phyloP scores from a whole-genome alignment of 345 rosid genomes.

The Linum trigynum region DNA sequence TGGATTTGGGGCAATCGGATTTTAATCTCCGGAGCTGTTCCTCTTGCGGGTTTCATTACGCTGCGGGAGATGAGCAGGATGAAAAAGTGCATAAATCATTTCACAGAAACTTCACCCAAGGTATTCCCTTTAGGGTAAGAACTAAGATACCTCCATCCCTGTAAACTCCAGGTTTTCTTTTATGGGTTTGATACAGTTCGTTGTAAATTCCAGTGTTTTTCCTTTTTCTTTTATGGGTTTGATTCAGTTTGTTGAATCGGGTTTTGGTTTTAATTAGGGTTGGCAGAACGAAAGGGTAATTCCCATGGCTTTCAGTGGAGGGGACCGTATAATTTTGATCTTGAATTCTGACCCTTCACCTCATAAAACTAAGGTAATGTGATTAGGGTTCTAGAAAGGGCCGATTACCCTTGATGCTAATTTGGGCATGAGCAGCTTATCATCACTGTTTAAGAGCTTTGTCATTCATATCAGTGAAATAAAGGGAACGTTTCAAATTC shows the following conservation, averaged over 20 bases:
- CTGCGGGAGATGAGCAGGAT: slow-evolving; percentile 67
- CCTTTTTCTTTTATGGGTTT: background rate
- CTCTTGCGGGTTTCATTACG: slow-evolving; percentile 46
- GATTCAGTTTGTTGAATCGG: background rate
- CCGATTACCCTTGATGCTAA: background rate
- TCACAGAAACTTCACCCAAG: slow-evolving; percentile 55
- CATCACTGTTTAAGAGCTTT: background rate
- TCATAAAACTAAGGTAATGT: slow-evolving; percentile 54
- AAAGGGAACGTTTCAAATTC: background rate
- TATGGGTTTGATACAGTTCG: background rate
- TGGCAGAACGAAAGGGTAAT: slow-evolving; percentile 56
- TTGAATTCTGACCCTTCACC: slow-evolving; percentile 42
- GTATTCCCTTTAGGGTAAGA: slow-evolving; percentile 65
- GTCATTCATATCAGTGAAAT: background rate
- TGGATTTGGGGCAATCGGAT: slow-evolving; percentile 85
- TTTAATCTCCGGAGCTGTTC: slow-evolving; percentile 58
- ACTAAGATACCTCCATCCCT: background rate
- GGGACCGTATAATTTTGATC: slow-evolving; percentile 47
- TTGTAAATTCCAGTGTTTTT: background rate
- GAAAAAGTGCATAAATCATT: slow-evolving; percentile 59
- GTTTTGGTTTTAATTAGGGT: slow-evolving; percentile 33
- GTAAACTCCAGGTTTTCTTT: background rate
- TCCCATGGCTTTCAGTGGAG: slow-evolving; percentile 19
- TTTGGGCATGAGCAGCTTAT: too few relatives aligned
- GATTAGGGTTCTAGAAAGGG: background rate